A percentile compares a stretch with the other conserved stretches of the same genome.
Conservation (phyloP, 164 flowering plant genomes). For the Nymphaea colorata region DNA sequence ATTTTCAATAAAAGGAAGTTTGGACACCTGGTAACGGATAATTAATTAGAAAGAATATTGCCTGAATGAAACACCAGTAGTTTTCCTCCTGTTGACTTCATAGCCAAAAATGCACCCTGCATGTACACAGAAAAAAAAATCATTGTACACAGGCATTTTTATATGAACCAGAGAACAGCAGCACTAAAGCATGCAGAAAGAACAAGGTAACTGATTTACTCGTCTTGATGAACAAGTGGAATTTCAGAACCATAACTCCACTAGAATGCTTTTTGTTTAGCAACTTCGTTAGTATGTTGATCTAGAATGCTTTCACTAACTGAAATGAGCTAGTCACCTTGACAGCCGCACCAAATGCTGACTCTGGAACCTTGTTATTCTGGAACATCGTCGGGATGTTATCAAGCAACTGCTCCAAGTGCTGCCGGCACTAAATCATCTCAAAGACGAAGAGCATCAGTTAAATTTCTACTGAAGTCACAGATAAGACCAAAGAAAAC, state of each 20-base stretch:
- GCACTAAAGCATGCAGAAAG: not conserved
- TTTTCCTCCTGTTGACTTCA: slow-evolving; percentile 91
- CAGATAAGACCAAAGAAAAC: not conserved
- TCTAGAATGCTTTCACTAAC: too few relatives aligned
- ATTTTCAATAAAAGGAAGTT: too few relatives aligned
- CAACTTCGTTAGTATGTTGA: too few relatives aligned
- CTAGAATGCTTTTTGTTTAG: too few relatives aligned
- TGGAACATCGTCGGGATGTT: slow-evolving; percentile 92
- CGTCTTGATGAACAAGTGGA: too few relatives aligned
- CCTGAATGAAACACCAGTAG: slow-evolving; percentile 97
- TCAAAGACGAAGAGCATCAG: slow-evolving; percentile 4
- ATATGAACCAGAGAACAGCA: too few relatives aligned
- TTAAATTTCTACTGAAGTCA: not conserved
- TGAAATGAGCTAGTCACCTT: slow-evolving; percentile 33
- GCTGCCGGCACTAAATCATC: slow-evolving; percentile 65
- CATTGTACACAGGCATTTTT: too few relatives aligned
- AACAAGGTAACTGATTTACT: not conserved
- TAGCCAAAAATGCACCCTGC: slow-evolving; percentile 93
- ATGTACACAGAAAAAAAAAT: not conserved
- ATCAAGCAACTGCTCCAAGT: slow-evolving; percentile 81
- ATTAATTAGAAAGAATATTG: slow-evolving; percentile 10
- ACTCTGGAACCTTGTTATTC: slow-evolving; percentile 66
- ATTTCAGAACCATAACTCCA: too few relatives aligned
- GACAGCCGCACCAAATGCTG: slow-evolving; percentile 92
- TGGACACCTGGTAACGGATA: too few relatives aligned